Conservation (phyloP, 140 eudicot species). For the Artemisia princeps region DNA sequence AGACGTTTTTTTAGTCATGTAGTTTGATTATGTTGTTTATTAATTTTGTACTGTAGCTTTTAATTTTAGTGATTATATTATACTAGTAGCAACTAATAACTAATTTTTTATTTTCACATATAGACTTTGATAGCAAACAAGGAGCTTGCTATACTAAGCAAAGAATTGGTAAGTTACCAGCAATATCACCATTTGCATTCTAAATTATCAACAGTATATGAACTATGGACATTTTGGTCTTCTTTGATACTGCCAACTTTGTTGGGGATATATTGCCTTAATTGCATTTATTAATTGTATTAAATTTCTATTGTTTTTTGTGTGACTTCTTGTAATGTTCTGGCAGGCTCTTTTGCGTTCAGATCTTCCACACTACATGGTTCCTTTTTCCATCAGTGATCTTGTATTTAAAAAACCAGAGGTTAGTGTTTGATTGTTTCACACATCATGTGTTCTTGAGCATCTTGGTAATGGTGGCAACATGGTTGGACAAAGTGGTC, state of each 20-base stretch:
- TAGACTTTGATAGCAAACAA: conserved; percentile 66
- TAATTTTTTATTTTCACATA: conserved; percentile 14
- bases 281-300: neutral
- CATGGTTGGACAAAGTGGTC: neutral
- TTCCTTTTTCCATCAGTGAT: conserved; percentile 65
- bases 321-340: conserved; percentile 6
- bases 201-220: conserved; percentile 10
- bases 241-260: neutral
- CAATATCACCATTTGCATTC: conserved; percentile 10
- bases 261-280: neutral
- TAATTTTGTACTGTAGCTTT: neutral
- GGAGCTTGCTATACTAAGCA: conserved; percentile 81
- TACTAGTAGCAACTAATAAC: conserved; percentile 4
- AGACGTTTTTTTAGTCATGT: neutral
- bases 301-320: neutral
- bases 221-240: neutral
- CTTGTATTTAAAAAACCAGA: conserved; percentile 69
- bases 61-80: conserved; percentile 9
- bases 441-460: neutral
- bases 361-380: conserved; percentile 92
- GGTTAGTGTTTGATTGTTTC: conserved; percentile 37
- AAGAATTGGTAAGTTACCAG: conserved; percentile 62
- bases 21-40: neutral
- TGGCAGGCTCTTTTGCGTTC: conserved; percentile 83
- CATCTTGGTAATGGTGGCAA: conserved; percentile 12